Conservation (phyloP, 1,284 basidiomycete genomes). For the Apiotrichum veenhuisii region DNA sequence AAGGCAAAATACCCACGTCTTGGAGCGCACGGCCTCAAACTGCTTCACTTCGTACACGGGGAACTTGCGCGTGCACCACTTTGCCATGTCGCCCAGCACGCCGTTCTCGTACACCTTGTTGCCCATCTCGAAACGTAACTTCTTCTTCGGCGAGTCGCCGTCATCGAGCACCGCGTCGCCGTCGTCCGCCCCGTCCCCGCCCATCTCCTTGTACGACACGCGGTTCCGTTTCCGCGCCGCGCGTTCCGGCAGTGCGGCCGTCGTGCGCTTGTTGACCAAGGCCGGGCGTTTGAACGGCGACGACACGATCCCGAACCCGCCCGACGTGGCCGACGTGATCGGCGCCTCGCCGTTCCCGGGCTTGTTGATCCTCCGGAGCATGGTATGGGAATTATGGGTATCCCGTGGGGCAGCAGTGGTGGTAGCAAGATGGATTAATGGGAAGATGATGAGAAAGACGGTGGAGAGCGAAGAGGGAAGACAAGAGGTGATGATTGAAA, state of each 20-base stretch:
- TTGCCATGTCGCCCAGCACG: slow-evolving; percentile 49
- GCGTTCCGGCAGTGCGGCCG: slow-evolving; percentile 53
- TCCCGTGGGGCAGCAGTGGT: neutral
- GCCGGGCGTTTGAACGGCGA: slow-evolving; percentile 75
- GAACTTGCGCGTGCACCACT: slow-evolving; percentile 63
- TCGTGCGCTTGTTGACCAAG: slow-evolving; percentile 45
- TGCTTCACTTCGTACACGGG: slow-evolving; percentile 82
- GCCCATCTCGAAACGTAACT: slow-evolving; percentile 51
- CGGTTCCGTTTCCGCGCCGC: slow-evolving; percentile 75
- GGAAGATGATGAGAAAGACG: neutral
- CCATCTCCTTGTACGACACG: slow-evolving; percentile 69
- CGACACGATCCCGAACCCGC: slow-evolving; percentile 44
- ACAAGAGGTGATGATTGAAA: neutral
- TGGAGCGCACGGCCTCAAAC: slow-evolving; percentile 58
- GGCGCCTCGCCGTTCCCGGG: slow-evolving; percentile 29
- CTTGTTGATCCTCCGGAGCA: slow-evolving; percentile 34
- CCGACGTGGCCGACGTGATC: slow-evolving; percentile 40
- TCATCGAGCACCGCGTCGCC: slow-evolving; percentile 50
- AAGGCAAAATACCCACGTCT: slow-evolving; percentile 45
- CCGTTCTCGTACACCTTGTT: slow-evolving; percentile 52
- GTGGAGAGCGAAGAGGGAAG: neutral
- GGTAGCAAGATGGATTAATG: neutral
- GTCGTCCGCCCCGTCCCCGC: slow-evolving; percentile 55
- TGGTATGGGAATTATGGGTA: slow-evolving; percentile 7
- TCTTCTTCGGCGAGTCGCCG: slow-evolving; percentile 54